Conservation (phyloP, 1,284 basidiomycete genomes). For the Flammula alnicola region DNA sequence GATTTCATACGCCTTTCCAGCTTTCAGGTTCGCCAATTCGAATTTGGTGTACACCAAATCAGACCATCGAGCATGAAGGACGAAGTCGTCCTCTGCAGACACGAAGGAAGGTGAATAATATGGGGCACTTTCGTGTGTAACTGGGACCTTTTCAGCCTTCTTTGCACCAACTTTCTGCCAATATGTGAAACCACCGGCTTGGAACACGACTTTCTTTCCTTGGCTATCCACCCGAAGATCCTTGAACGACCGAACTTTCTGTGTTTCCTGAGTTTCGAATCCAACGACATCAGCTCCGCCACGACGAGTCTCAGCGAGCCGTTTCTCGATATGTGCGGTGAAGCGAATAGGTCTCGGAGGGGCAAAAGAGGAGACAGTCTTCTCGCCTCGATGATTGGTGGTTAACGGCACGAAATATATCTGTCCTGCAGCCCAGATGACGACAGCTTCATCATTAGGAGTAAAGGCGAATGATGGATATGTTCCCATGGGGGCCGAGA, state of each 20-base stretch:
- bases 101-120: slow-evolving; percentile 76
- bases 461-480: slow-evolving; percentile 77
- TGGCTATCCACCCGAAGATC: slow-evolving; percentile 58
- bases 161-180: slow-evolving; percentile 46
- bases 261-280: slow-evolving; percentile 56
- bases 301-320: slow-evolving; percentile 61
- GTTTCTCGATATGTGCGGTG: slow-evolving; percentile 63
- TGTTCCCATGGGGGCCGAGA: slow-evolving; percentile 76
- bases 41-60: slow-evolving; percentile 64
- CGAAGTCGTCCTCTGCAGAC: slow-evolving; percentile 47
- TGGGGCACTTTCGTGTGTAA: slow-evolving; percentile 47
- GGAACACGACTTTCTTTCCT: slow-evolving; percentile 57
- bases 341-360: slow-evolving; percentile 58
- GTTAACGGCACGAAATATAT: slow-evolving; percentile 64
- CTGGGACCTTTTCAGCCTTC: slow-evolving; percentile 48
- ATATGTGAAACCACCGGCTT: slow-evolving; percentile 58
- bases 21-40: slow-evolving; percentile 61
- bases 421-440: slow-evolving; percentile 76
- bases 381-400: slow-evolving; percentile 54
- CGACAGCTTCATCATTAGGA: slow-evolving; percentile 60
- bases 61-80: slow-evolving; percentile 73
- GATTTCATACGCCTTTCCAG: slow-evolving; percentile 51
- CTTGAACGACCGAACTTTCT: slow-evolving; percentile 63
- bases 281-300: slow-evolving; percentile 51
- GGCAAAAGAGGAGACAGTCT: slow-evolving; percentile 39